Percentiles rank a stretch among this genome's conserved stretches.
These are phyloP conservation scores for Primulina tabacum DNA, from an alignment of 257 asterid genomes.

Conservation along the genomic window DNA sequence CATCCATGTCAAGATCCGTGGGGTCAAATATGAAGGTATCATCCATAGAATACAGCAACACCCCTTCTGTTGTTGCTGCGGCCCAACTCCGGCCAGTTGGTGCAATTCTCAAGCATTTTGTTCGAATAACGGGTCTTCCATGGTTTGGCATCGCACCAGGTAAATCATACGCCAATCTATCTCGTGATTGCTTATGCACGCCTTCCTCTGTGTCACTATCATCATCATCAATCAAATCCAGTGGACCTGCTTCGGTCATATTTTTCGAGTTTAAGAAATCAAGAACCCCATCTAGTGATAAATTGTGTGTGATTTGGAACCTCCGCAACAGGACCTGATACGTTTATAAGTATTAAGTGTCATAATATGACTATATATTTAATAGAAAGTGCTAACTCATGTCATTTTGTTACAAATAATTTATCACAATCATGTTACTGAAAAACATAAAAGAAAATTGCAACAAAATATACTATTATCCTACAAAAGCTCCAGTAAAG, in stretches of 20 bases:
- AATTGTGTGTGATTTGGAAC: constrained; percentile 80
- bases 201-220: constrained; percentile 88
- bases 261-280: constrained; percentile 92
- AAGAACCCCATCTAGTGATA: constrained; percentile 88
- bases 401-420: background rate
- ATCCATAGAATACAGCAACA: constrained; percentile 81
- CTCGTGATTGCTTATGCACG: constrained; percentile 67
- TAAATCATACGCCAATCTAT: constrained; percentile 63
- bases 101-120: constrained; percentile 86
- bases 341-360: constrained; percentile 16
- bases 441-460: background rate
- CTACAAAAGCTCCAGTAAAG: constrained; percentile 6
- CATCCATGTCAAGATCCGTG: constrained; percentile 95
- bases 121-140: constrained; percentile 78
- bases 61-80: constrained; percentile 99
- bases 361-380: constrained; percentile 1
- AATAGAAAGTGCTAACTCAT: background rate
- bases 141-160: constrained; percentile 93
- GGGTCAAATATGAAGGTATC: constrained; percentile 94
- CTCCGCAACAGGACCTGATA: constrained; percentile 81
- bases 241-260: constrained; percentile 92
- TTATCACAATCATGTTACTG: background rate
- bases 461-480: background rate
- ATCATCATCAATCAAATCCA: constrained; percentile 84
- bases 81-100: constrained; percentile 99